Percentiles rank a stretch among this genome's conserved stretches.
Conservation (phyloP, 495 filamentous ascomycete species). For the Parathielavia appendiculata region DNA sequence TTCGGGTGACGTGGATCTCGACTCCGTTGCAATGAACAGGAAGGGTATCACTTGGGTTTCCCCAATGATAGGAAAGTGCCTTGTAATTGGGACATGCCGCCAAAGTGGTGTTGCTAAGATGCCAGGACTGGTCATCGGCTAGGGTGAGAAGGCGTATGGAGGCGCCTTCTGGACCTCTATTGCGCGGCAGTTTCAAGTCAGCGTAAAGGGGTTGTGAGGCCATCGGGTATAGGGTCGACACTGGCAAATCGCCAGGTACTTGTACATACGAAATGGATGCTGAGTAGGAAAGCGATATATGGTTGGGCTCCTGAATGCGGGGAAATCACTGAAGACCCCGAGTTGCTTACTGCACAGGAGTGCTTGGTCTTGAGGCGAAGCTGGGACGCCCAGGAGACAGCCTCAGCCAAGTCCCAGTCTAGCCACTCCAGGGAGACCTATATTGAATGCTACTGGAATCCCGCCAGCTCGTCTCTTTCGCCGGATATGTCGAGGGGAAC, state of each 20-base stretch:
- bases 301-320: no score
- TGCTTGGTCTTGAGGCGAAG: no score
- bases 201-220: background rate
- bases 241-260: background rate
- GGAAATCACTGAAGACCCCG: no score
- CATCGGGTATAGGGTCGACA: background rate
- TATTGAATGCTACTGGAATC: no score
- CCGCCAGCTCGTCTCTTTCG: no score
- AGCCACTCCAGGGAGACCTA: no score
- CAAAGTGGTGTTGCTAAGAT: background rate
- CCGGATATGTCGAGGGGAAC: no score
- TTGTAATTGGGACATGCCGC: background rate
- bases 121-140: background rate
- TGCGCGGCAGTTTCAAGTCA: background rate
- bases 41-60: background rate
- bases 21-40: background rate
- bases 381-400: no score
- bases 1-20: background rate
- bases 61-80: background rate
- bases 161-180: background rate
- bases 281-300: background rate
- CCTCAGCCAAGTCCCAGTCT: no score
- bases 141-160: background rate
- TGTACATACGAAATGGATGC: no score
- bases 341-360: no score